Evolutionary conservation across 148 eudicot species (phyloP), one percentile per base, ranked within the genome.

Genomic region (Hydrangea macrophylla): DNA sequence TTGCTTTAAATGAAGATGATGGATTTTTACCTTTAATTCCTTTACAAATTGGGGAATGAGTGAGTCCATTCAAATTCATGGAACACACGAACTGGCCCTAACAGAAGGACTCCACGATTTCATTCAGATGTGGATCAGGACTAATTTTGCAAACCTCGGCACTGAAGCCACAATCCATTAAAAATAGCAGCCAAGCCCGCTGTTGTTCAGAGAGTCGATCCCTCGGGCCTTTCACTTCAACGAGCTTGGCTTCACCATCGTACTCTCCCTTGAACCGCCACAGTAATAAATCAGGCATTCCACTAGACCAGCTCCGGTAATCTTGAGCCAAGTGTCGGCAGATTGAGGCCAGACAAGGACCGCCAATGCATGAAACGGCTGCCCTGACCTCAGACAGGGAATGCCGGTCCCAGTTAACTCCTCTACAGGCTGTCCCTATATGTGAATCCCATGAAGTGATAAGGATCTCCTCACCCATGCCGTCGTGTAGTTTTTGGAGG

Each of bases 141-240:
- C 55, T 81, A 27, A 92, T 91, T 86, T 84, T 92, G 79, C 98
- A 92, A 32, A 90, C 90, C 82, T 92, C 98, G 22, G 79, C 79
- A 40, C 60, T 68, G 60, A 90, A 88, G 35, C 98, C 96, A 72
- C 84, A 84, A 76, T 92, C 98, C 86, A 92, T 85, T 59, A 92
- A 70, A 44, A 86, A 80, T 39, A 92, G 84, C 85, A 92, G 70
- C 96, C 98, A 92, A 1, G 96, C 98, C 64, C 96, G 79, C 74
- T 92, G 98, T 74, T 92, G 98, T 73, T 92, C 98, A 31, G 98
- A 90, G 60, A 92, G 92, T n/a, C 86, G 73, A 68, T 92, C 98
- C 71, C 76, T 86, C 2, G 94, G 98, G 55, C 98, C 98, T 76
- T 92, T 92, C 58, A 92, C 98, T 83, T 92, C 98, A 72, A 90